Evolutionary conservation across 2,329 filamentous ascomycete species (phyloP).

Genomic region (Geosmithia flava): DNA sequence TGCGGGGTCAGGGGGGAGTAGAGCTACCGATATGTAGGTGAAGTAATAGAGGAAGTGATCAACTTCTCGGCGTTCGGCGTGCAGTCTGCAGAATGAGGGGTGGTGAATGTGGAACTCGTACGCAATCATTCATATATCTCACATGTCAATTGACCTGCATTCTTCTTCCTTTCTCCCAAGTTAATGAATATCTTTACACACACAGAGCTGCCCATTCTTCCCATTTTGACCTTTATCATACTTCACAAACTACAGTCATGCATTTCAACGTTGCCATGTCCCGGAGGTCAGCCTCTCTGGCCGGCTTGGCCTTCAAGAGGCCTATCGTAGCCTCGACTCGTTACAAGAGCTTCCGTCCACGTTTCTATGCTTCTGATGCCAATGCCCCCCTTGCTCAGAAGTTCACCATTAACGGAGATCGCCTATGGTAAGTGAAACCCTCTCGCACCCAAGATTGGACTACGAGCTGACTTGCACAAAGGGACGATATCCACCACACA

Average conservation of each 20-base stretch:
- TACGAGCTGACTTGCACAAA: neutral
- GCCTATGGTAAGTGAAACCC: neutral
- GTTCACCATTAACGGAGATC: neutral
- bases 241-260: neutral
- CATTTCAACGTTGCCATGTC: neutral
- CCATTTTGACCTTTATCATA: neutral
- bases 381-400: neutral
- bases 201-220: neutral
- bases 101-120: too few relatives aligned
- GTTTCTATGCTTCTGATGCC: neutral
- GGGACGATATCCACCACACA: neutral
- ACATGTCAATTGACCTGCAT: too few relatives aligned
- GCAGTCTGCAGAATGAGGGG: too few relatives aligned
- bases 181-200: neutral
- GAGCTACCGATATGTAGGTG: too few relatives aligned
- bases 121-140: too few relatives aligned
- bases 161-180: too few relatives aligned
- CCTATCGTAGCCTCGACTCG: neutral
- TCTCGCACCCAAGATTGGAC: neutral
- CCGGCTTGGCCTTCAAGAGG: neutral
- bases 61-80: too few relatives aligned
- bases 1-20: too few relatives aligned
- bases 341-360: neutral
- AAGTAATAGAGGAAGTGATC: too few relatives aligned
- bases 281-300: neutral